Conservation (phyloP, 1,284 basidiomycete genomes). For the Agaricales sp. region DNA sequence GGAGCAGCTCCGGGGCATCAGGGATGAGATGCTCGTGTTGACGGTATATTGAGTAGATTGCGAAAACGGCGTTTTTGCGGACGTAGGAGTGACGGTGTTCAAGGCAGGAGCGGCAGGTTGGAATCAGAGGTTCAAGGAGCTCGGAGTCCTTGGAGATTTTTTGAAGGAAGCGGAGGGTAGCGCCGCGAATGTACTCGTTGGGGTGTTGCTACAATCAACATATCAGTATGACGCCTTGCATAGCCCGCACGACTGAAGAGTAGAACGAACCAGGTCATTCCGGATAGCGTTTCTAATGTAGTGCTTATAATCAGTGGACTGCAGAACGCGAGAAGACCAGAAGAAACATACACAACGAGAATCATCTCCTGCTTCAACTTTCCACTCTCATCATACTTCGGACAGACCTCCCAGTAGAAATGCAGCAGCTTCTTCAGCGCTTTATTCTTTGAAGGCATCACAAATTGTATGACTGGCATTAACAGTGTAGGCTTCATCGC, state of each 20-base stretch:
- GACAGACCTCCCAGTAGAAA: conserved; percentile 99
- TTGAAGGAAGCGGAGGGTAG: conserved; percentile 92
- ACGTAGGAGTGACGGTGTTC: conserved; percentile 99
- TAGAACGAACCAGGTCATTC: conserved; percentile 76
- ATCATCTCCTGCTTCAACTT: conserved; percentile 99
- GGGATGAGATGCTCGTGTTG: conserved; percentile 93
- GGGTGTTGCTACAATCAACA: conserved; percentile 76
- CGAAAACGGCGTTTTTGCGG: conserved; percentile 97
- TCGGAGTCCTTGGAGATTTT: conserved; percentile 92
- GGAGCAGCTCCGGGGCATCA: conserved; percentile 93
- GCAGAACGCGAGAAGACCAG: too few species aligned
- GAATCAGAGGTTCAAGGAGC: conserved; percentile 92
- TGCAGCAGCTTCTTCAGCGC: conserved; percentile 97
- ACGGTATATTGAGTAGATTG: conserved; percentile 90
- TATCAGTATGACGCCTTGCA: not conserved
- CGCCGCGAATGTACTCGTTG: conserved; percentile 98
- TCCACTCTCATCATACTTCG: conserved; percentile 94
- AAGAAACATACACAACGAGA: conserved; percentile 85
- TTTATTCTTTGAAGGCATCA: conserved; percentile 93
- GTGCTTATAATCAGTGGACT: too few species aligned
- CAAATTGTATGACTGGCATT: conserved; percentile 99
- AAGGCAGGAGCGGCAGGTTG: conserved; percentile 87
- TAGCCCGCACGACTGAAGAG: conserved; percentile 1
- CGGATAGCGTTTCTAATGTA: conserved; percentile 95
- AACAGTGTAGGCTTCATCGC: conserved; percentile 75